Base-by-base conservation (phyloP, 768 basidiomycete genomes). In the Suillus luteus region DNA sequence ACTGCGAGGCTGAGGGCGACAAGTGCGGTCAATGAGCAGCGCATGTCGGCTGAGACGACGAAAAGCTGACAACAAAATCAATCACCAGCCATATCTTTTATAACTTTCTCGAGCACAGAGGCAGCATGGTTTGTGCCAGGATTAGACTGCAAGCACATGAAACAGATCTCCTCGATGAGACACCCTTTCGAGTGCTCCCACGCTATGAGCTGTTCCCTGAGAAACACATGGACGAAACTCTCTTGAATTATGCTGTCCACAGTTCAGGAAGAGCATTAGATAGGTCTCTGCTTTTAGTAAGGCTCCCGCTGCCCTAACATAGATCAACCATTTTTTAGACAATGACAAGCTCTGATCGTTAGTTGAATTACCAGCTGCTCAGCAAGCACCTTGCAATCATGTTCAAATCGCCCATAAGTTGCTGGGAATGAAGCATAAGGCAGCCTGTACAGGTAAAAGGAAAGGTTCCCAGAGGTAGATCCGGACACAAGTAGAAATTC, bases 141-240 rank as follows among this genome's bases (percentile, higher is more conserved):
- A 58, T 58, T 58, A 58, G 57, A 41, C 17, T 19, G 40, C 27
- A 41, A 85, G 85, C 83, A 83, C 62, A 79, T 79, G 0, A 86
- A 86, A 68, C 78, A 84, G 10, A 78, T 70, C 78, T 84, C 55
- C 74, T 86, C 44, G 72, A 79, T 37, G 74, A 80, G 46, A 85
- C 79, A 41, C 38, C 22, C 24, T 54, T 19, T 35, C 33, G 12
- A 54, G 33, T 35, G 19, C 57, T 58, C 40, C 57, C 57, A 58
- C 57, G 41, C 57, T 41, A 11, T 24, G 57, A 58, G 24, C 17
- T 58, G 38, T 41, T 58, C 24, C 24, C 57, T 40, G 57, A 58
- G 24, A 41, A 41, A 41, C 57, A 11, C 40, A 58, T 58, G 57
- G 57, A 43, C 27, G 38, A 41, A 19, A 41, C 2, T 10, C 24